Base-by-base conservation (phyloP, 345 rosid genomes). In the Lepidium didymum region DNA sequence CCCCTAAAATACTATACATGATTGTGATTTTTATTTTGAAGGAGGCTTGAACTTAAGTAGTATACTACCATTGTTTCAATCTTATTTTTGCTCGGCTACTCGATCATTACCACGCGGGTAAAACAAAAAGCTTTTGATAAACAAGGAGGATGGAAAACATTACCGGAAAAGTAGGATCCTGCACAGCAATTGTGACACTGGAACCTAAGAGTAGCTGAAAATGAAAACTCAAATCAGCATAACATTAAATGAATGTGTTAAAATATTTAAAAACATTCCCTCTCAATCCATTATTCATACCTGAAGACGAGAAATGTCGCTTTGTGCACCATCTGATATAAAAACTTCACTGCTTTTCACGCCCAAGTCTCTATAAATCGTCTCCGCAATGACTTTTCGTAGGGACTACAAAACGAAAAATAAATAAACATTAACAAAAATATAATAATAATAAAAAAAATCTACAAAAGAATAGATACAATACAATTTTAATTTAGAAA, bases 141-240 rank as follows among this genome's bases (percentile, higher is more conserved):
- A 70, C 6, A 36, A 25, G 6, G 43, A 38, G 43, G 63, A 68
- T 27, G 42, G 1, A 29, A 37, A 66, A 33, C 21, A 44, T 70
- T 66, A 82, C 89, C 59, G 89, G 90, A 42, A 85, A 85, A 35
- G 90, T 77, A 51, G 90, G 90, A 56, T 85, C 90, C 71, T 85
- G 90, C 42, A 78, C 90, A 31, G 90, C 84, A 62, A 79, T 69
- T 23, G 85, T 79, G 50, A 79, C 82, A 18, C 47, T 51, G 27
- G 90, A 75, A 29, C 90, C 90, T 9, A 83, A 57, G 5, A 83
- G 90, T 67, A 85, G 69, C 90, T 85, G 78, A 62, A 47, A 21
- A 76, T 46, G 3, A n/a, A 55, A 73, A 50, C 38, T 14, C 50
- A 64, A 49, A 74, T 64, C 42, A 64, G 57, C 16, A 47, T n/a